Evolutionary conservation across 2,329 filamentous ascomycete genomes (phyloP).

Genomic region (Trichoderma sp.): DNA sequence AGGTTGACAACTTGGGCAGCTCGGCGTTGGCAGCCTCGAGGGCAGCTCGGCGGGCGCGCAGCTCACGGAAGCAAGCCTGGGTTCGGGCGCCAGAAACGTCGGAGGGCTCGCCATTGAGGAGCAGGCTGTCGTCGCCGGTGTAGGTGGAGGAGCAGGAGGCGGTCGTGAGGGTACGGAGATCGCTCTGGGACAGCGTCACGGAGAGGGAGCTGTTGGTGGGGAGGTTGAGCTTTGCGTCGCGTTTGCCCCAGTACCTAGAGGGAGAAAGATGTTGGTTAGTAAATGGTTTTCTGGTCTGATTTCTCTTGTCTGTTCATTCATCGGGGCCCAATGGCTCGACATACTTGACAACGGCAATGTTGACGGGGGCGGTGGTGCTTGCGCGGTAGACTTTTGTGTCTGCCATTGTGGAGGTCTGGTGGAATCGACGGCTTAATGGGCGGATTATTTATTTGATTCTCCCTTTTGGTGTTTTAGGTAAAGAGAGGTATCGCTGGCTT

Average conservation of each 20-base stretch:
- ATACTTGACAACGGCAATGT: constrained; percentile 97
- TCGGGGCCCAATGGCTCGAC: neutral
- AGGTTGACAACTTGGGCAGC: constrained; percentile 75
- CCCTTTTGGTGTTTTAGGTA: neutral
- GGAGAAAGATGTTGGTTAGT: neutral
- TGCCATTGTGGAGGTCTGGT: constrained; percentile 38
- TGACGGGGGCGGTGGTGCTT: constrained; percentile 94
- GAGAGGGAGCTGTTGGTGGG: constrained; percentile 97
- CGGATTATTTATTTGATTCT: neutral
- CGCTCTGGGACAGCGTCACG: constrained; percentile 90
- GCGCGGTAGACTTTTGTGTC: constrained; percentile 72
- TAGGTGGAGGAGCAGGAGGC: constrained; percentile 81
- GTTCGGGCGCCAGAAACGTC: constrained; percentile 85
- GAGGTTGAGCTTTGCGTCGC: constrained; percentile 88
- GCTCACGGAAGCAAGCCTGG: constrained; percentile 88
- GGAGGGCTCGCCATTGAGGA: constrained; percentile 78
- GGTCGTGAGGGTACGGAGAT: constrained; percentile 93
- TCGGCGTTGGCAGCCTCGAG: constrained; percentile 70
- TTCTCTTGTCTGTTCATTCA: neutral
- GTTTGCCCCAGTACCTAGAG: constrained; percentile 84
- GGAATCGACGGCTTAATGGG: neutral
- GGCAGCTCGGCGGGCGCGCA: constrained; percentile 71
- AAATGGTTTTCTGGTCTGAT: neutral
- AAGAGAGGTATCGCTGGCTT: neutral
- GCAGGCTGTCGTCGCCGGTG: constrained; percentile 64